Evolutionary conservation across 75 land plant genomes (phyloP).

Genomic region (Larix kaempferi): DNA sequence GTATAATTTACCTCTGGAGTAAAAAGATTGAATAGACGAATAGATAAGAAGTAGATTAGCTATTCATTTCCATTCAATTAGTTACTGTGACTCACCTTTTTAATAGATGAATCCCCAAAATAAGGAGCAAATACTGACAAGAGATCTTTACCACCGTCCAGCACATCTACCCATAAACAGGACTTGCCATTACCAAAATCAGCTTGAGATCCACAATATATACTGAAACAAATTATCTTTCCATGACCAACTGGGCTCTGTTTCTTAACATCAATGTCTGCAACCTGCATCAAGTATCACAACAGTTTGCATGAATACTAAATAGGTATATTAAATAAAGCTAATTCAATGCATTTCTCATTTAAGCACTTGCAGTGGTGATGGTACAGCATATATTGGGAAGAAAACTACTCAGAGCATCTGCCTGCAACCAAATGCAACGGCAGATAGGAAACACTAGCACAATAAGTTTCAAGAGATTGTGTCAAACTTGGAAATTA

Average conservation of each 20-base stretch:
- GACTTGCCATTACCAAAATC: constrained; percentile 81
- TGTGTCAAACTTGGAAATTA: no score
- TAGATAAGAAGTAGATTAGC: neutral
- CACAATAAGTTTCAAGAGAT: neutral
- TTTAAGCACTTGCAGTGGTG: no score
- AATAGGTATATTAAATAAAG: neutral
- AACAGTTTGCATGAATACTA: neutral
- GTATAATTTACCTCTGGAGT: neutral
- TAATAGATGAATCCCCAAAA: constrained; percentile 79
- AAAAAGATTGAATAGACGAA: neutral
- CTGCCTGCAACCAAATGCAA: neutral
- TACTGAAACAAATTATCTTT: constrained; percentile 87
- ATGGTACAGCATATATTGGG: neutral
- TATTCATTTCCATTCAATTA: neutral
- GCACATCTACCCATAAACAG: constrained; percentile 89
- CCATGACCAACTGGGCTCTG: constrained; percentile 97
- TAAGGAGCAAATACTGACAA: constrained; percentile 66
- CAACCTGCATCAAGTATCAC: constrained; percentile 43
- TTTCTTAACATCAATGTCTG: constrained; percentile 82
- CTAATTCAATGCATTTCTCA: neutral
- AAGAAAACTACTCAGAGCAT: neutral
- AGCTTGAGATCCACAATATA: constrained; percentile 73
- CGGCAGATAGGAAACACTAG: neutral
- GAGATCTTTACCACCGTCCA: constrained; percentile 73
- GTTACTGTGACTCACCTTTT: constrained; percentile 46